phyloP scores from a whole-genome alignment of 345 rosid genomes.

The Laguncularia racemosa region DNA sequence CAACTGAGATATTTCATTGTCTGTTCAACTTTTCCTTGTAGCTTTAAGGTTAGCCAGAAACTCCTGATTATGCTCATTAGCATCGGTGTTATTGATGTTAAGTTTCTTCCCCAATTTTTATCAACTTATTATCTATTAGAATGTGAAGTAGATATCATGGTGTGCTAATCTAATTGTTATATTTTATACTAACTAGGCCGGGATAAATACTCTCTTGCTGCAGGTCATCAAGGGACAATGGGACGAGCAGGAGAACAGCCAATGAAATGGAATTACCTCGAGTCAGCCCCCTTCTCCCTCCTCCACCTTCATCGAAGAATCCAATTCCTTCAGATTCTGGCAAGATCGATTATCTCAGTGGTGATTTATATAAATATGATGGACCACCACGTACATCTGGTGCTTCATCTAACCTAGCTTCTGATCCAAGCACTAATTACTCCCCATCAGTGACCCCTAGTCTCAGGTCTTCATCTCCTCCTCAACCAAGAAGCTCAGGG shows the following conservation, averaged over 20 bases:
- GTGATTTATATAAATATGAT: constrained; percentile 62
- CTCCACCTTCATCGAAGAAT: constrained; percentile 69
- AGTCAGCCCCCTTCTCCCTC: constrained; percentile 56
- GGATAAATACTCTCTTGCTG: constrained; percentile 9
- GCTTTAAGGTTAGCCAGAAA: too few relatives aligned
- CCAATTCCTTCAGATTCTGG: constrained; percentile 46
- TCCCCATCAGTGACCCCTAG: constrained; percentile 34
- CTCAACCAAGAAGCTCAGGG: constrained; percentile 13
- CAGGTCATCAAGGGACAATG: constrained; percentile 74
- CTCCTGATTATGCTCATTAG: too few relatives aligned
- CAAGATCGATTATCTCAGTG: constrained; percentile 76
- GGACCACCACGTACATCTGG: constrained; percentile 27
- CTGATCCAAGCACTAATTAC: constrained; percentile 25
- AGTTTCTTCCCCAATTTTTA: too few relatives aligned
- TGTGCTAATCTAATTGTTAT: too few relatives aligned
- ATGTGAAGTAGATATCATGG: too few relatives aligned
- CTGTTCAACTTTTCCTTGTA: too few relatives aligned
- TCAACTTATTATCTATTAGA: too few relatives aligned
- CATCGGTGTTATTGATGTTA: too few relatives aligned
- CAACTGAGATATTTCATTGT: too few relatives aligned
- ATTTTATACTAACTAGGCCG: background rate
- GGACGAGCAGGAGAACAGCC: constrained; percentile 37
- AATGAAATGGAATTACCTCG: constrained; percentile 22
- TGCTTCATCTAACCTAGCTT: constrained; percentile 20
- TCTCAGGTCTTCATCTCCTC: constrained; percentile 13